Evolutionary conservation across 2,329 filamentous ascomycete species (phyloP), one percentile per base, ranked within the genome.

Genomic region (Alternaria arbusti): DNA sequence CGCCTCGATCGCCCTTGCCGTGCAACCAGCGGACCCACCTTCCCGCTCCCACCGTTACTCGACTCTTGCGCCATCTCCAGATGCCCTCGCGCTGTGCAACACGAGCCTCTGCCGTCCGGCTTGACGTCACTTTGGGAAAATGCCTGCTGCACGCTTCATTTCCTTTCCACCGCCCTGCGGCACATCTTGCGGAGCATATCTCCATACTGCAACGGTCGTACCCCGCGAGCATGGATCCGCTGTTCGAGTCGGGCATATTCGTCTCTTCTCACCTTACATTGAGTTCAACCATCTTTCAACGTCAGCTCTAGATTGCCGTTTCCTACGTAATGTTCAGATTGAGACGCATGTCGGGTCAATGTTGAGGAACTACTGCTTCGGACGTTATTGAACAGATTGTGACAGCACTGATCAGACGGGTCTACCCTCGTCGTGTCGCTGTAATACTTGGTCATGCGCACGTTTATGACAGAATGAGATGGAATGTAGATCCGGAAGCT

Each of bases 1-100:
- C 20, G 54, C 61, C 73, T 70, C 54, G 62, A 65, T 69, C 68
- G 62, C 66, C 65, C 67, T 72, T 69, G 65, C 69, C 70, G 66
- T 65, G 59, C 69, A 57, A 66, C 62, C 49, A 59, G 45, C 60
- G 62, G 68, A 55, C 61, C 68, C 62, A 67, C 66, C 58, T 59
- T 59, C 64, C 58, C 52, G 30, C 45, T 56, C 23, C 36, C 51
- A 56, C 58, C 36, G 63, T 66, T 66, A 54, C 65, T 61, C 57
- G 28, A 67, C 32, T 56, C 36, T 64, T 64, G 56, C 61, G 57
- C 61, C 43, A 59, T 62, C 55, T 49, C 49, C 50, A 47, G 12
- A 50, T 43, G 23, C n/a, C 36, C 28, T 43, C 51, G 58, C 50
- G 32, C 20, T 22, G 54, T 46, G n/a, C 54, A 26, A 54, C 30